Evolutionary conservation across 2,329 filamentous ascomycete species (phyloP), one percentile per base, ranked within the genome.

Genomic region (Fusarium sp.): DNA sequence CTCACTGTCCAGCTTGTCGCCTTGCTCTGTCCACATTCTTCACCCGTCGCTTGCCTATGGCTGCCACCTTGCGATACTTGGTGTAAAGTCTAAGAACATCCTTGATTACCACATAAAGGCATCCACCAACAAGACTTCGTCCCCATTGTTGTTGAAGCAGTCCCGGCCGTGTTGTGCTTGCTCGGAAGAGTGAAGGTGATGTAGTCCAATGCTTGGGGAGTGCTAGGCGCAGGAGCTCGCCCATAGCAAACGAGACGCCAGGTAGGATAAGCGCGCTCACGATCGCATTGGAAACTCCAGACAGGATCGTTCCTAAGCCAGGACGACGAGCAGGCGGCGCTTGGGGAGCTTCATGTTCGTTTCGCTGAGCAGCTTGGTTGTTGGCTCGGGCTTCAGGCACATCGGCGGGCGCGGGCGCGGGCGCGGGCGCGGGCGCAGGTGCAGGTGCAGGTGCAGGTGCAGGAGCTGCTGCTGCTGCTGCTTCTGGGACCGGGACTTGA

Each of bases 131-230:
- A 3, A 99, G 81, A 70, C 91, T 97, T 53, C 95, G 84, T 1
- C 93, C 95, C 92, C 95, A 98, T 56, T 89, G 87, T 67, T 91
- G 86, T 72, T 95, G 91, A 29, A 99, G 75, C 25, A 98, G 80
- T 0, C 91, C 89, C 0, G 85, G 85, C 4, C 84, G 80, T 32
- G 80, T 60, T 10, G 63, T 64, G 13, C 58, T 42, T 3, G 64
- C 66, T 9, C 65, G 55, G 4, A 63, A 55, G 28, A 62, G 53
- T 65, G 69, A 75, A 11, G 65, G 54, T 2, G 80, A 76, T 0
- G 79, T 78, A 9, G 89, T 87, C 88, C 91, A 93, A 4, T 85
- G 78, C 32, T 79, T 79, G 0, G 94, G 94, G 1, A 97, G 79
- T 0, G 85, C 76, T 10, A 86, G 74, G 12, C 89, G 87, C 31